Evolutionary conservation across 2,329 filamentous ascomycete genomes (phyloP), one percentile per base, ranked within the genome.

Genomic region (Neonectria punicea): DNA sequence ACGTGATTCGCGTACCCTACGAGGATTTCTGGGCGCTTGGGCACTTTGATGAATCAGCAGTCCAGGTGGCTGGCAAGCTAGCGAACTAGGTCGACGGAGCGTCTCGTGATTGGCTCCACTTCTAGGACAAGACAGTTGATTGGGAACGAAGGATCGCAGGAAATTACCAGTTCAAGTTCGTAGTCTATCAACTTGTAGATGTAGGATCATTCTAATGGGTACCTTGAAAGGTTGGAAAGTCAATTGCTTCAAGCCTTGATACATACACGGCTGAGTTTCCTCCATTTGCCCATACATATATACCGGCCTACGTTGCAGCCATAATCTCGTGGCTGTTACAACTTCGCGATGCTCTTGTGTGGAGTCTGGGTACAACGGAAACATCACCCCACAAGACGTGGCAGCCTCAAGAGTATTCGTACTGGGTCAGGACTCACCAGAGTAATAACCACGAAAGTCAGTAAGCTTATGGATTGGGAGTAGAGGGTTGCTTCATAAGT

Each of bases 1-100:
- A 80, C 79, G 79, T 81, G 79, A 80, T 20, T 36, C 4, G n/a
- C 30, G 13, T 30, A 30, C 55, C 50, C 46, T 47, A 53, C 53
- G 3, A 20, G 16, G n/a, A 47, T 9, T 20, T 30, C 13, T 32
- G 18, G 20, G 18, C 39, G n/a, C 20, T 16, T 11, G 50, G 18
- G 44, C 14, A 18, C n/a, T 25, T 14, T 30, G 30, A 30, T 51
- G 30, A 57, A 28, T 49, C 39, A 57, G 41, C 32, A n/a, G 5
- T 18, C 13, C 13, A 34, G 11, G 22, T 34, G 34, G 34, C 34
- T 4, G 18, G 39, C 5, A 25, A n/a, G 39, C 8, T 43, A 9
- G 8, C 39, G 3, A 8, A 7, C 39, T 41, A 4, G 14, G 36
- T 8, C 36, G 14, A 13, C 16, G 16, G 36, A 39, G 14, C 36